Evolutionary conservation across 257 asterid genomes (phyloP).

Genomic region (Solanum megistacrolobum): DNA sequence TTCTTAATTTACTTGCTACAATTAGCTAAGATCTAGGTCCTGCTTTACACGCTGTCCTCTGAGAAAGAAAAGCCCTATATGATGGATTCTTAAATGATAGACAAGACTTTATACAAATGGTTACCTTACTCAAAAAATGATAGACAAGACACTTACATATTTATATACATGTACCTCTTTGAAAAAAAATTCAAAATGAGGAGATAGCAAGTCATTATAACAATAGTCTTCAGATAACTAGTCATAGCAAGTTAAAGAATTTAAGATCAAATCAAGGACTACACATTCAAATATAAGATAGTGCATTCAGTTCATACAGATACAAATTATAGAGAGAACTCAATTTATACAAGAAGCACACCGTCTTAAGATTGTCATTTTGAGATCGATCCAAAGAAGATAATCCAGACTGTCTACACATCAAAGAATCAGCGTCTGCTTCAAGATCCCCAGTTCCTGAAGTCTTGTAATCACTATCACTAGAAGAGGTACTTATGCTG

Average conservation of each 20-base stretch:
- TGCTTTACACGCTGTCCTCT: not conserved
- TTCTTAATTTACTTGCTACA: not conserved
- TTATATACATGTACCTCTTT: not conserved
- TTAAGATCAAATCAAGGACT: not conserved
- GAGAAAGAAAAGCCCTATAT: not conserved
- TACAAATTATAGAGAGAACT: not conserved
- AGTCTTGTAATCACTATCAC: constrained; percentile 71
- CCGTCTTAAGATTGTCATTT: constrained; percentile 56
- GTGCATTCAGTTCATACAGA: not conserved
- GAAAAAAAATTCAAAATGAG: not conserved
- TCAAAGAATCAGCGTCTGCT: constrained; percentile 94
- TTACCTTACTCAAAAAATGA: not conserved
- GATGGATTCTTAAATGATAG: not conserved
- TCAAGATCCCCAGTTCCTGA: constrained; percentile 82
- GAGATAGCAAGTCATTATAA: not conserved
- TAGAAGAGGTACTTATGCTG: constrained; percentile 83
- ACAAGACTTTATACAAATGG: not conserved
- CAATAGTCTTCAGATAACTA: not conserved
- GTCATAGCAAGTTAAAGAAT: not conserved
- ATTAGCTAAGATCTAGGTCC: not conserved
- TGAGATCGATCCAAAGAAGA: constrained; percentile 64
- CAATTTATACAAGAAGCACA: constrained; percentile 5
- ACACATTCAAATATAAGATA: not conserved
- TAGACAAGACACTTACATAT: not conserved
- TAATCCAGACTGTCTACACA: constrained; percentile 80